phyloP scores from a whole-genome alignment of 1,284 basidiomycete genomes.

The Tilletia horrida region DNA sequence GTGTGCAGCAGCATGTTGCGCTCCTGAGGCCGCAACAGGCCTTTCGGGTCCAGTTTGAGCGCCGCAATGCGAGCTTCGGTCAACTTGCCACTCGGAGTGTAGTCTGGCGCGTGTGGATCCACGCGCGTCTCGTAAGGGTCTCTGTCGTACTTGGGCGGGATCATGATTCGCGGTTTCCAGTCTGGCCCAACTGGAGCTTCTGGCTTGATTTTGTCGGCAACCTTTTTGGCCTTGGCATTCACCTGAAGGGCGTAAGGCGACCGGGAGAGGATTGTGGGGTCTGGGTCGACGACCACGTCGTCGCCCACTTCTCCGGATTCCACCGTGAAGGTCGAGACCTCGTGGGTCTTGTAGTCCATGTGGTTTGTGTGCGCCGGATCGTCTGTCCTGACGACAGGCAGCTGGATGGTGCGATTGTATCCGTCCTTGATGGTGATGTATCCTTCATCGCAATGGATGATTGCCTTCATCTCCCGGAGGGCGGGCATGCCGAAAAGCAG shows the following conservation, averaged over 20 bases:
- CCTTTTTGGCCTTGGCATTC: background rate
- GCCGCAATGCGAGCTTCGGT: too few species aligned
- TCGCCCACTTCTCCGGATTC: too few species aligned
- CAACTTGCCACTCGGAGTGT: too few species aligned
- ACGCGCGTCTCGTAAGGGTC: background rate
- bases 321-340: too few species aligned
- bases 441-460: background rate
- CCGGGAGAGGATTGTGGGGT: too few species aligned
- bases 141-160: background rate
- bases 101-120: too few species aligned
- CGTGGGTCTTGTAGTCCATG: too few species aligned
- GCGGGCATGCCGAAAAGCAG: background rate
- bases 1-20: too few species aligned
- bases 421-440: background rate
- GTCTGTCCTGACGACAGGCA: background rate
- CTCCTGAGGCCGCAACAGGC: too few species aligned
- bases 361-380: background rate
- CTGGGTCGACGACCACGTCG: too few species aligned
- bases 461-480: background rate
- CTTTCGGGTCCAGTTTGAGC: too few species aligned
- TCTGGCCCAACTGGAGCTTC: background rate
- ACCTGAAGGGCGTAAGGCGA: background rate
- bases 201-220: background rate
- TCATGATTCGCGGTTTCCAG: background rate
- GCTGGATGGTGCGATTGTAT: background rate